Percentiles rank a stretch among this genome's conserved stretches.
These are phyloP conservation scores for Mycena galopus DNA, from an alignment of 768 basidiomycete species.

Conservation along the genomic window DNA sequence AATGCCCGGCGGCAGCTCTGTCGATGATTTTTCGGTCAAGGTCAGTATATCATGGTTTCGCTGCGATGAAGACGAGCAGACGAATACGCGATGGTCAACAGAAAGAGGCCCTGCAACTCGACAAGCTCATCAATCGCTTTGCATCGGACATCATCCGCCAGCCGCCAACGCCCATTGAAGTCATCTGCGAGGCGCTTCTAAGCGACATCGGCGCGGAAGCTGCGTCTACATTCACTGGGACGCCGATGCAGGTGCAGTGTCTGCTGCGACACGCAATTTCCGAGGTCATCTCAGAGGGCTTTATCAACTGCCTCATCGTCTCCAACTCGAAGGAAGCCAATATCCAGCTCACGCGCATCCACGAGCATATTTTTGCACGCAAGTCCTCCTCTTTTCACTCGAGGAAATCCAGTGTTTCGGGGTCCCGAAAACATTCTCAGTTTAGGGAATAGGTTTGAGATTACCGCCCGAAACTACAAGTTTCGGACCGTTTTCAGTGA, in stretches of 20 bases:
- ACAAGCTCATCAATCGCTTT: slow-evolving; percentile 89
- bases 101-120: slow-evolving; percentile 87
- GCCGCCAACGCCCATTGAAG: slow-evolving; percentile 66
- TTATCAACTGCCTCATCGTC: slow-evolving; percentile 88
- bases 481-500: no score
- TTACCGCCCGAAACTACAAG: no score
- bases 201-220: slow-evolving; percentile 68
- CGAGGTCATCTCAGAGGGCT: slow-evolving; percentile 80
- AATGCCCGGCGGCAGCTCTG: slow-evolving; percentile 66
- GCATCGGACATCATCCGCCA: slow-evolving; percentile 78
- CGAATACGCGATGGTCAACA: slow-evolving; percentile 43
- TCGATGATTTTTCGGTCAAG: slow-evolving; percentile 92
- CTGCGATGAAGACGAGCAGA: not conserved
- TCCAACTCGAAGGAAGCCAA: slow-evolving; percentile 91
- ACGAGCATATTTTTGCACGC: slow-evolving; percentile 91
- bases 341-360: slow-evolving; percentile 85
- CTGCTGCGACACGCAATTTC: slow-evolving; percentile 86
- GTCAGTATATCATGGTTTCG: slow-evolving; percentile 55
- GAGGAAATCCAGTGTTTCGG: no score
- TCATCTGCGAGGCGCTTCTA: slow-evolving; percentile 70
- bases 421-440: no score
- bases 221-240: slow-evolving; percentile 56
- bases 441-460: no score
- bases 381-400: slow-evolving; percentile 46
- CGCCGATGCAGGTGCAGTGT: slow-evolving; percentile 82